Conservation (phyloP, 1,284 basidiomycete genomes). For the Mycena citricolor region DNA sequence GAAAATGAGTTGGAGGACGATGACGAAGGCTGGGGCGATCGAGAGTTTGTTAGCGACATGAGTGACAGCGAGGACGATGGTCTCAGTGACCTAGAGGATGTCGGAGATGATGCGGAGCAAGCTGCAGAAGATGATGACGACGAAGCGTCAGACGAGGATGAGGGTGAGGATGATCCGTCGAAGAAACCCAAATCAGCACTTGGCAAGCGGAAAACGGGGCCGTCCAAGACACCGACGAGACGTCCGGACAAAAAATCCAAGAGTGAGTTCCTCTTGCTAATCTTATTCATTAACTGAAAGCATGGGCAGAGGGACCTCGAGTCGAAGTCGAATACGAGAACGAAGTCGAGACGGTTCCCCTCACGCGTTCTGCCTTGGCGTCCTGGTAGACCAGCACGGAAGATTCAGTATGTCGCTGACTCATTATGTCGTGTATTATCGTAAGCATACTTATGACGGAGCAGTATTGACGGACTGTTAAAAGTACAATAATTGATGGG, state of each 20-base stretch:
- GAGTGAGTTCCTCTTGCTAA: constrained; percentile 41
- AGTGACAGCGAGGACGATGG: constrained; percentile 64
- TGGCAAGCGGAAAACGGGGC: constrained; percentile 68
- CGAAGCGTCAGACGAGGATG: constrained; percentile 42
- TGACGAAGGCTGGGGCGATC: constrained; percentile 64
- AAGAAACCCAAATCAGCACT: constrained; percentile 46
- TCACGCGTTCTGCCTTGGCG: constrained; percentile 55
- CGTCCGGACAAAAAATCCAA: constrained; percentile 57
- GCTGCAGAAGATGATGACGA: constrained; percentile 38
- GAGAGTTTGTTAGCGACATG: constrained; percentile 87
- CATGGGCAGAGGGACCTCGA: constrained; percentile 62
- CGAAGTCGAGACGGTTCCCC: constrained; percentile 75
- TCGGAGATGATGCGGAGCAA: constrained; percentile 29
- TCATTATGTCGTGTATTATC: constrained; percentile 21
- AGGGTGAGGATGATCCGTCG: constrained; percentile 34
- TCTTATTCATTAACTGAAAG: constrained; percentile 5
- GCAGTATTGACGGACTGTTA: constrained; percentile 11
- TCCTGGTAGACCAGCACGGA: constrained; percentile 67
- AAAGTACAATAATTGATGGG: constrained; percentile 5
- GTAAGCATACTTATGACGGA: no score
- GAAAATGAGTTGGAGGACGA: constrained; percentile 68
- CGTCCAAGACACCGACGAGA: constrained; percentile 45
- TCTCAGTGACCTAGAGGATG: constrained; percentile 76
- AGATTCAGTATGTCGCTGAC: no score
- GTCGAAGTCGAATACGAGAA: constrained; percentile 96